phyloP scores from a whole-genome alignment of 2,329 filamentous ascomycete species.

The Cercospora zeina region DNA sequence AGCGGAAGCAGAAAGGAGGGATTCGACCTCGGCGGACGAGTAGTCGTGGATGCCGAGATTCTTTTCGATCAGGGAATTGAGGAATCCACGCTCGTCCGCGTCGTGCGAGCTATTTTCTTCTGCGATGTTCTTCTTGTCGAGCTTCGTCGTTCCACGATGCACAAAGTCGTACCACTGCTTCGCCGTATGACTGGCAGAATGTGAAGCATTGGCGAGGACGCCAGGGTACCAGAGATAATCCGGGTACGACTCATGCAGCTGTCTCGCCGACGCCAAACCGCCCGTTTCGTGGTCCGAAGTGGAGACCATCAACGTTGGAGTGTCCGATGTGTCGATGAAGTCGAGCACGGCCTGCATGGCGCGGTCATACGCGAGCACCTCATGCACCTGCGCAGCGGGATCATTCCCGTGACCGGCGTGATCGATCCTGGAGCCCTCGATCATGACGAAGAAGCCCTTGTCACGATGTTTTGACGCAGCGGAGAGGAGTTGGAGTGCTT shows the following conservation, averaged over 20 bases:
- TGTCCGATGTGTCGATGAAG: conserved; percentile 73
- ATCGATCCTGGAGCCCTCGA: conserved; percentile 93
- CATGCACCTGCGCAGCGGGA: conserved; percentile 62
- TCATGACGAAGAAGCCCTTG: conserved; percentile 97
- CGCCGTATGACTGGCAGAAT: conserved; percentile 67
- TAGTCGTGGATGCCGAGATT: conserved; percentile 75
- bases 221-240: conserved; percentile 78
- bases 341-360: conserved; percentile 80
- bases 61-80: conserved; percentile 66
- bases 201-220: conserved; percentile 76
- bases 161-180: neutral
- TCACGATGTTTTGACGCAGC: conserved; percentile 80
- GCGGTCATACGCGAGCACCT: conserved; percentile 93
- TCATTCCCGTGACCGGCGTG: conserved; percentile 74
- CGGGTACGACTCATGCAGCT: conserved; percentile 63
- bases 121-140: neutral
- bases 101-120: conserved; percentile 21
- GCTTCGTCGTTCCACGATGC: neutral
- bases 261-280: conserved; percentile 77
- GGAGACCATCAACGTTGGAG: conserved; percentile 76
- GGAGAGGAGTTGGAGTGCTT: conserved; percentile 75
- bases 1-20: conserved; percentile 59
- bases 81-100: conserved; percentile 60
- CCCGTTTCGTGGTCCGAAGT: conserved; percentile 98
- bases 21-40: conserved; percentile 67